A percentile compares a stretch with the other conserved stretches of the same genome.
Evolutionary conservation across 768 basidiomycete species (phyloP).

Genomic region (Xerocomellus intermedius): DNA sequence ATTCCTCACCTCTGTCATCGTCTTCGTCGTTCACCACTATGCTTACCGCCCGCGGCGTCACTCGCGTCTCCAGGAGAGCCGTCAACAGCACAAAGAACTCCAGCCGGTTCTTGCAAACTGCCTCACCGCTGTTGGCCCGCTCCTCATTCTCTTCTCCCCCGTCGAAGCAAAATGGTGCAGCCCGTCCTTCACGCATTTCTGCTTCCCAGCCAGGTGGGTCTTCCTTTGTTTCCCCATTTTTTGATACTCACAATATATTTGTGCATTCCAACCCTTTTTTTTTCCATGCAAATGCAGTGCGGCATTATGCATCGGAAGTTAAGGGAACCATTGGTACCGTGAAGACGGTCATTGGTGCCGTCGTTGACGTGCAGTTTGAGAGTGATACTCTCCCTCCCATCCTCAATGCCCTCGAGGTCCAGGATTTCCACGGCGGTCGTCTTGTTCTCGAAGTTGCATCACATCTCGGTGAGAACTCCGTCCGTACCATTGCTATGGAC

Average conservation of each 20-base stretch:
- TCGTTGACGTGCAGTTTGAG: constrained; percentile 99
- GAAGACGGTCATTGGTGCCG: constrained; percentile 99
- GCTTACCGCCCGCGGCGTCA: constrained; percentile 85
- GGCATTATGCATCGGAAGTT: constrained; percentile 90
- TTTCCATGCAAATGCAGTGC: constrained; percentile 43
- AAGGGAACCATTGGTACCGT: constrained; percentile 72
- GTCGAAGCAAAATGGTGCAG: constrained; percentile 44
- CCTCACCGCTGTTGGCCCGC: constrained; percentile 55
- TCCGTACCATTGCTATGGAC: constrained; percentile 99
- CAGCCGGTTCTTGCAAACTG: constrained; percentile 78
- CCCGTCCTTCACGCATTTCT: constrained; percentile 50
- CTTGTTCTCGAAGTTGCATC: constrained; percentile 99
- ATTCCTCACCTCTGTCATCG: constrained; percentile 20
- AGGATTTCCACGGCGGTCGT: constrained; percentile 90
- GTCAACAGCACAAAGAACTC: constrained; percentile 72
- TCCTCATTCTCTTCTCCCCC: constrained; percentile 45
- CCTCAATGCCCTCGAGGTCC: constrained; percentile 98
- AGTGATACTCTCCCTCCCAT: constrained; percentile 89
- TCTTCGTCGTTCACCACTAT: constrained; percentile 50
- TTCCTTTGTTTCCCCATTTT: constrained; percentile 1
- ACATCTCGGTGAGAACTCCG: constrained; percentile 98
- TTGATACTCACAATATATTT: constrained; percentile 1
- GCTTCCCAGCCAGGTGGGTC: constrained; percentile 53
- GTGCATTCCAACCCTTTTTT: not conserved
- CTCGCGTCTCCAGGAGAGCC: constrained; percentile 85